Base-by-base conservation (phyloP, 2,329 filamentous ascomycete genomes). In the Beauveria brongniartii region DNA sequence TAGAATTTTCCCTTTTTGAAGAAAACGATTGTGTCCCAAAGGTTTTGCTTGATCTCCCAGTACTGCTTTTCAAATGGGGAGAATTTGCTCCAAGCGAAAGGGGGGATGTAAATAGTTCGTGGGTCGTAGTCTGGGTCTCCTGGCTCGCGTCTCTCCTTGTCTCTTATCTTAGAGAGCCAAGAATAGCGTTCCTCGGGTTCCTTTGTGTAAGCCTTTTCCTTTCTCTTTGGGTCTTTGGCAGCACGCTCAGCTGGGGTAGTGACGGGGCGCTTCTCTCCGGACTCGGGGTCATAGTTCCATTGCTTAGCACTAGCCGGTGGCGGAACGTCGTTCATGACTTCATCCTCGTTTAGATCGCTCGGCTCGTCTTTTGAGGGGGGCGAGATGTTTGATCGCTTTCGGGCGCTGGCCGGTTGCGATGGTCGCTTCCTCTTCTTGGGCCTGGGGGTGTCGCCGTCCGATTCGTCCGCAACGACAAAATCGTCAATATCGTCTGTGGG, bases 1-100 rank as follows among this genome's bases (percentile, higher is more conserved):
- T 97, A 99, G 74, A 99, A 99, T 69, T 99, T 99, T 69, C 94
- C 94, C 79, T 99, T 99, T 75, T 97, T 99, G 86, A 99, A 99
- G 76, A 99, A 99, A 18, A 99, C 93, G 51, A 99, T 88, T 0
- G 92, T 97, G 66, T 97, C 92, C 90, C 91, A 97, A 66, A 95
- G 90, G 68, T 97, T 97, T 73, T 92, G 90, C 77, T 99, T 99
- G 74, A 99, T 97, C 69, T 96, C 91, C 94, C 94, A 99, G 73
- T 99, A 99, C 71, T 99, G 94, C 73, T 92, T 95, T 75, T 99
- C 94, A 65, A 99, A 99, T 0, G 93, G 84, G 0, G 92, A 95
- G 71, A 99, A 97, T 28, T 89, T 87, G 34, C 77, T 76, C 86
- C 88, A 96, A 0, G 91, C 91, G 40, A 80, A 71, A 0, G 91